Conservation (phyloP, 192 early-diverging fungal genomes). For the Phycomyces nitens region DNA sequence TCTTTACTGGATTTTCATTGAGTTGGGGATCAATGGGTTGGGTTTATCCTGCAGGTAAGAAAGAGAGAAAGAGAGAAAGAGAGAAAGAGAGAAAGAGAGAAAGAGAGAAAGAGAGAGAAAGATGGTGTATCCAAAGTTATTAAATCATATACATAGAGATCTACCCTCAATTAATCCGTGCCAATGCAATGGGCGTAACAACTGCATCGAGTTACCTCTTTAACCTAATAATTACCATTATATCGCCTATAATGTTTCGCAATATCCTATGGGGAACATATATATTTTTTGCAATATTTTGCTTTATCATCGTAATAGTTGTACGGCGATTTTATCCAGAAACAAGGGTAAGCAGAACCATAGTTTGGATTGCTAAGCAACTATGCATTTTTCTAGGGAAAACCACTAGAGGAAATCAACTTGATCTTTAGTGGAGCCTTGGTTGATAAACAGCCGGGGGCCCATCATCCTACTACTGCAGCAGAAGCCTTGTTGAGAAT, state of each 20-base stretch:
- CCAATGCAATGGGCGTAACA: conserved; percentile 79
- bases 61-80: not conserved
- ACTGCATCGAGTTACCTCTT: conserved; percentile 87
- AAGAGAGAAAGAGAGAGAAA: not conserved
- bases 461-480: conserved; percentile 37
- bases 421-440: conserved; percentile 33
- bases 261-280: conserved; percentile 61
- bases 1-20: conserved; percentile 65
- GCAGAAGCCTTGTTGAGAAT: conserved; percentile 27
- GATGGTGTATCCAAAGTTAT: too few relatives aligned
- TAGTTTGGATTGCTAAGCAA: too few relatives aligned
- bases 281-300: conserved; percentile 64
- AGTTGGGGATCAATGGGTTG: conserved; percentile 75
- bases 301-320: conserved; percentile 53
- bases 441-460: conserved; percentile 27
- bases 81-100: conserved; percentile 1
- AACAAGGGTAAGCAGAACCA: conserved; percentile 54
- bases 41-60: conserved; percentile 37
- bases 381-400: not conserved
- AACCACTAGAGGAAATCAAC: conserved; percentile 34
- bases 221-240: conserved; percentile 71
- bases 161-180: conserved; percentile 77
- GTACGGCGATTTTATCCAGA: conserved; percentile 71
- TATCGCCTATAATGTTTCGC: conserved; percentile 66
- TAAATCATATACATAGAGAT: too few relatives aligned